Conservation (phyloP, 1,284 basidiomycete genomes). For the Ganoderma lingzhi region DNA sequence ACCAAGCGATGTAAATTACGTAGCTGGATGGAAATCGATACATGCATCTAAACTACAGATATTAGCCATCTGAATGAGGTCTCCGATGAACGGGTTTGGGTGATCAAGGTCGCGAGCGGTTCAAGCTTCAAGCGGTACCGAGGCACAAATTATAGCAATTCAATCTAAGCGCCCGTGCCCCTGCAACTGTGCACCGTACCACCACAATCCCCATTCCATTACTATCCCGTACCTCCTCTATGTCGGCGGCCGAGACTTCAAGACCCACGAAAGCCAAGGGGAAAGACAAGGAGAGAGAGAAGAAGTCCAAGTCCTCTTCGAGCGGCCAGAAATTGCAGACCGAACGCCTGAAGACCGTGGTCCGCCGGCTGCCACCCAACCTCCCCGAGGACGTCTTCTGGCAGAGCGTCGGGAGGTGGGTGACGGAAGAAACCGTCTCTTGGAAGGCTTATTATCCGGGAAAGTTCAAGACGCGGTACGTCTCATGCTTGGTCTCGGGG, state of each 20-base stretch:
- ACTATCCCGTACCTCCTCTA: not conserved
- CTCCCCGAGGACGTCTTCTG: conserved; percentile 94
- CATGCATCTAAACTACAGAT: not conserved
- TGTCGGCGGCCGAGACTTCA: conserved; percentile 19
- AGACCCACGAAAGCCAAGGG: conserved; percentile 23
- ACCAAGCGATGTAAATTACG: not conserved
- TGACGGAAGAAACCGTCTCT: conserved; percentile 73
- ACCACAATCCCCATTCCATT: not conserved
- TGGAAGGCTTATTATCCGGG: conserved; percentile 79
- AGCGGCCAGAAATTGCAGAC: conserved; percentile 34
- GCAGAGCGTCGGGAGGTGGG: conserved; percentile 89
- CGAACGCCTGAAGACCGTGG: conserved; percentile 87
- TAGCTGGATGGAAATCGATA: not conserved
- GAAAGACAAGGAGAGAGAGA: conserved; percentile 35
- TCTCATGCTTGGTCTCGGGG: conserved; percentile 17
- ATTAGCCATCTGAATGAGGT: not conserved
- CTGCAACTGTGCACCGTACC: not conserved
- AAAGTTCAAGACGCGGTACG: conserved; percentile 77
- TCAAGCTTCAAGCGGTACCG: too few relatives aligned
- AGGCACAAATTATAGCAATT: too few relatives aligned
- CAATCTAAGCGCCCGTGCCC: not conserved
- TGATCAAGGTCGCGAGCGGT: too few relatives aligned
- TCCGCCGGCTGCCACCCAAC: conserved; percentile 90
- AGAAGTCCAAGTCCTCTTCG: conserved; percentile 31
- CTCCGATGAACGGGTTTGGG: not conserved